Percentiles rank a stretch among this genome's conserved stretches.
Conservation (phyloP, 306 rosid genomes). For the Trifolium repens region DNA sequence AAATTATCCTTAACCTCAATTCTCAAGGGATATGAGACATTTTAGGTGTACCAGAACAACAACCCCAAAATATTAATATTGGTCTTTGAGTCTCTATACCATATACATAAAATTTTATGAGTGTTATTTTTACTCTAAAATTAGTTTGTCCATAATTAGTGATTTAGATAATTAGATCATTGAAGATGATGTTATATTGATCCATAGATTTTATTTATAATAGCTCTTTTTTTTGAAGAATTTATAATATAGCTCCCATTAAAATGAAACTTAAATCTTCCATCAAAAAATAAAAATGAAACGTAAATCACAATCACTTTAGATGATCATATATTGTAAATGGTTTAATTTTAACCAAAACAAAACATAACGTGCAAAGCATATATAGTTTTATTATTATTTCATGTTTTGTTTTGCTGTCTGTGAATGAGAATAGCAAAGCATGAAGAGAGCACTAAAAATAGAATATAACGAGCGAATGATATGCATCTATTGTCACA, state of each 20-base stretch:
- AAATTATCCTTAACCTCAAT: no score
- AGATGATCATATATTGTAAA: not conserved
- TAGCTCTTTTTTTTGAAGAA: not conserved
- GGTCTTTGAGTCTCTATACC: no score
- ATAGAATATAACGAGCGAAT: not conserved
- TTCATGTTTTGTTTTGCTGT: not conserved
- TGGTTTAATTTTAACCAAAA: not conserved
- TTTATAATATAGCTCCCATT: not conserved
- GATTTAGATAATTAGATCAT: not conserved
- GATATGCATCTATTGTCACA: slow-evolving; percentile 1
- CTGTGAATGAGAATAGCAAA: not conserved
- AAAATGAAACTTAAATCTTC: not conserved
- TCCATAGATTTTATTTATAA: no score
- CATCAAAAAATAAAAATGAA: not conserved
- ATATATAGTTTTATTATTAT: not conserved
- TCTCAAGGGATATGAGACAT: no score
- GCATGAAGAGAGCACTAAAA: not conserved
- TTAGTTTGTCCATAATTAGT: not conserved
- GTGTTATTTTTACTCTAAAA: not conserved
- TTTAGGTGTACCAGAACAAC: no score
- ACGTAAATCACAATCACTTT: not conserved
- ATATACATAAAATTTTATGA: no score
- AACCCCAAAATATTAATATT: no score
- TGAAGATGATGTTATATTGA: not conserved
- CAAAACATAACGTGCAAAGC: not conserved